Conservation (phyloP, 208 protist genomes). For the Crithidia sp. region DNA sequence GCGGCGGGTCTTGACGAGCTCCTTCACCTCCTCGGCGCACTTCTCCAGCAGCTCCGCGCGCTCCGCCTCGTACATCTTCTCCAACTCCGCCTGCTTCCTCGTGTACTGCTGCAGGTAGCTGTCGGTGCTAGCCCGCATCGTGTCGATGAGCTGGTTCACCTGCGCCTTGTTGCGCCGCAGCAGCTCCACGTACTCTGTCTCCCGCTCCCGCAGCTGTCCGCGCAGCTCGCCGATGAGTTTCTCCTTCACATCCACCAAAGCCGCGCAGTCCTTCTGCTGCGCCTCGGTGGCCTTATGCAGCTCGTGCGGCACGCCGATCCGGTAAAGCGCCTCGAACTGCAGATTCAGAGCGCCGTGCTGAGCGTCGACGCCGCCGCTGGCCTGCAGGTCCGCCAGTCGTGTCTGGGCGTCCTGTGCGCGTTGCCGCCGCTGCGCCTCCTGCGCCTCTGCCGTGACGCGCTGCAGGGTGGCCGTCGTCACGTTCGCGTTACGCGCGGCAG, state of each 20-base stretch:
- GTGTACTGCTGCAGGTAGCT: slow-evolving; percentile 81
- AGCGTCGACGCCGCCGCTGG: slow-evolving; percentile 60
- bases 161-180: slow-evolving; percentile 82
- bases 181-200: slow-evolving; percentile 92
- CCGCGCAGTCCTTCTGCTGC: slow-evolving; percentile 79
- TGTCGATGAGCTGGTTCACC: slow-evolving; percentile 80
- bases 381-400: slow-evolving; percentile 44
- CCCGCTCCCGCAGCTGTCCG: slow-evolving; percentile 81
- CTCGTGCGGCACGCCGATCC: slow-evolving; percentile 85
- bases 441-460: slow-evolving; percentile 53
- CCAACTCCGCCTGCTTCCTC: slow-evolving; percentile 82
- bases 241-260: slow-evolving; percentile 88
- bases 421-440: slow-evolving; percentile 81
- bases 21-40: slow-evolving; percentile 83
- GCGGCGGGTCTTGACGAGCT: slow-evolving; percentile 88
- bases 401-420: slow-evolving; percentile 45
- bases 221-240: slow-evolving; percentile 84
- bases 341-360: slow-evolving; percentile 79
- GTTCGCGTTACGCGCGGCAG: slow-evolving; percentile 41
- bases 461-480: slow-evolving; percentile 64
- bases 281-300: slow-evolving; percentile 76
- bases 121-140: slow-evolving; percentile 89
- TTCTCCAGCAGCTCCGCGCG: slow-evolving; percentile 72
- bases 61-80: slow-evolving; percentile 89
- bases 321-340: slow-evolving; percentile 89